These are phyloP conservation scores for Rhodamnia argentea DNA, from an alignment of 345 rosid species.

Conservation along the genomic window DNA sequence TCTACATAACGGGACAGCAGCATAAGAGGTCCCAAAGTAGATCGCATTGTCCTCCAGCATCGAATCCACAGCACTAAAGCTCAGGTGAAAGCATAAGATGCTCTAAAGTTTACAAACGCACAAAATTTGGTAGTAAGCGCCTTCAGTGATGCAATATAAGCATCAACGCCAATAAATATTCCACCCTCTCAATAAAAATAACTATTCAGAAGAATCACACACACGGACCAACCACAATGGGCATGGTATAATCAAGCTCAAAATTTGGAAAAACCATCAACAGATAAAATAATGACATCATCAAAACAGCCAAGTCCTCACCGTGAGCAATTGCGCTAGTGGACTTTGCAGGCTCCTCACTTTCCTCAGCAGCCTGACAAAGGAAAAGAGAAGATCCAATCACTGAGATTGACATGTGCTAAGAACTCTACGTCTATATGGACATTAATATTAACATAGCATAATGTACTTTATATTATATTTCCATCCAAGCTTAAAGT, in stretches of 20 bases:
- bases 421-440: neutral
- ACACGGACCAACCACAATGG: neutral
- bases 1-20: neutral
- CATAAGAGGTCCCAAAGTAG: neutral
- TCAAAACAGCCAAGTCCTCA: neutral
- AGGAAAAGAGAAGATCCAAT: neutral
- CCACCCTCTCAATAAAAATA: neutral
- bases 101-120: neutral
- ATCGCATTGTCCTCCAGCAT: neutral
- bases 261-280: neutral
- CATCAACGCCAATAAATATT: neutral
- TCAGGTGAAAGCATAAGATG: neutral
- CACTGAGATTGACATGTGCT: neutral
- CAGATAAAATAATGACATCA: neutral
- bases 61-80: neutral
- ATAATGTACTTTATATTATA: neutral
- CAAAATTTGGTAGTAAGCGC: neutral
- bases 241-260: neutral
- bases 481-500: neutral
- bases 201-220: neutral
- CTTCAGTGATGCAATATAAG: neutral
- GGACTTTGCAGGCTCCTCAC: slow-evolving; percentile 12
- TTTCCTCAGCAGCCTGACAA: slow-evolving; percentile 38
- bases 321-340: slow-evolving; percentile 9
- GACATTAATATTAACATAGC: neutral